Conservation (phyloP, 768 basidiomycete species). For the Piloderma croceum region DNA sequence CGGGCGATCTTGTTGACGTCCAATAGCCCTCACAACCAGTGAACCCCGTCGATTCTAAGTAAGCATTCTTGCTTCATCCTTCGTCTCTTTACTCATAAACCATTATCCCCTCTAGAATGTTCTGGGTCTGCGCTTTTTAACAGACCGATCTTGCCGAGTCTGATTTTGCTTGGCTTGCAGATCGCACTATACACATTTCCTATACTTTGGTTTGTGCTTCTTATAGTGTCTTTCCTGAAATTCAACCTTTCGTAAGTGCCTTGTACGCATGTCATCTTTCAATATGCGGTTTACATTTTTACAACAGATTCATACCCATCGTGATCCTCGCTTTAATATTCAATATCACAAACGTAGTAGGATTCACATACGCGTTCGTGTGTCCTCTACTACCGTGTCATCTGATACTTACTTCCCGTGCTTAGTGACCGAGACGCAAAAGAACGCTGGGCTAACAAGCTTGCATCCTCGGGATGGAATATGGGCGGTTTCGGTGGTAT, state of each 20-base stretch:
- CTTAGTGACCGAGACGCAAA: conserved; percentile 88
- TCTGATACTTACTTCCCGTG: conserved; percentile 9
- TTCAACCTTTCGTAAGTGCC: conserved; percentile 75
- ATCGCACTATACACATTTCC: conserved; percentile 89
- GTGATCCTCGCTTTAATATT: conserved; percentile 92
- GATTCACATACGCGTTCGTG: conserved; percentile 90
- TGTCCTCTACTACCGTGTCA: conserved; percentile 2
- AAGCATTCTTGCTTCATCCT: conserved; percentile 21
- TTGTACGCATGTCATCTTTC: conserved; percentile 7
- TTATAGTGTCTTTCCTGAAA: conserved; percentile 86
- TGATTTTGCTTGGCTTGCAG: conserved; percentile 33
- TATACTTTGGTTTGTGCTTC: conserved; percentile 75
- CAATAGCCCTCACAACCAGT: conserved; percentile 84
- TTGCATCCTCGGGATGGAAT: conserved; percentile 65
- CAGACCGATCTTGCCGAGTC: conserved; percentile 8
- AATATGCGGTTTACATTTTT: conserved; percentile 1
- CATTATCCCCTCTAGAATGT: conserved; percentile 58
- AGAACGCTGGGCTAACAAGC: conserved; percentile 77
- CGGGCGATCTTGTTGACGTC: no score
- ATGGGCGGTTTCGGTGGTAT: conserved; percentile 75
- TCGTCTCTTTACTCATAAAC: conserved; percentile 2
- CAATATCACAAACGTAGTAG: conserved; percentile 92
- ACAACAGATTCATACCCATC: conserved; percentile 83
- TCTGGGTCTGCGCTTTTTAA: conserved; percentile 57
- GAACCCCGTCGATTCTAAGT: conserved; percentile 86